Evolutionary conservation across 2,329 filamentous ascomycete genomes (phyloP).

Genomic region (Amauroascus niger): DNA sequence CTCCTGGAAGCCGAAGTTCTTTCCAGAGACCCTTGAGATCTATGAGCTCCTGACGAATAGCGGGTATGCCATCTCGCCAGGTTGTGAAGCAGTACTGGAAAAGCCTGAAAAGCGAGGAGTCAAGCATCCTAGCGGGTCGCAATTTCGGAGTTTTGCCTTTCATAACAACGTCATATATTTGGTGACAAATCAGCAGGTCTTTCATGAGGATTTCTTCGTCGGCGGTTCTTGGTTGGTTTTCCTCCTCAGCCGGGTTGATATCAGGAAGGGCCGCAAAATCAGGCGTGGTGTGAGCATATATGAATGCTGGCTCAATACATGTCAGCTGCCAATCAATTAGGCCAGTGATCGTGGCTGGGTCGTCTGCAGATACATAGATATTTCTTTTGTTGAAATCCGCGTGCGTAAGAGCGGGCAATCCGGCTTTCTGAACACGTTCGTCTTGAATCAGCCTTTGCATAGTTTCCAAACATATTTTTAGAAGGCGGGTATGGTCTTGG

Average conservation of each 20-base stretch:
- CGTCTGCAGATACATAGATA: slow-evolving; percentile 26
- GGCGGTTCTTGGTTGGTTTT: slow-evolving; percentile 8
- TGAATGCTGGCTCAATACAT: slow-evolving; percentile 27
- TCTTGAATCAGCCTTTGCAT: slow-evolving; percentile 21
- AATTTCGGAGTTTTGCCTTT: slow-evolving; percentile 22
- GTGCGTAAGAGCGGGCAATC: slow-evolving; percentile 22
- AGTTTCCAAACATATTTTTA: slow-evolving; percentile 18
- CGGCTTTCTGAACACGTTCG: slow-evolving; percentile 19
- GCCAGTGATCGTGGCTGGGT: slow-evolving; percentile 25
- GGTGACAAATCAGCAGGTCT: slow-evolving; percentile 24
- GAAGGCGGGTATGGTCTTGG: slow-evolving; percentile 12
- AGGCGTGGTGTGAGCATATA: slow-evolving; percentile 23
- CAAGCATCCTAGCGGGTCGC: slow-evolving; percentile 21
- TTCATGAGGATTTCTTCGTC: slow-evolving; percentile 18
- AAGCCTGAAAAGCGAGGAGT: slow-evolving; percentile 24
- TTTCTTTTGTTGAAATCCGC: slow-evolving; percentile 29
- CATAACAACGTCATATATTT: slow-evolving; percentile 26
- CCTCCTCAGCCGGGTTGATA: slow-evolving; percentile 15
- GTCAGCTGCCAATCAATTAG: slow-evolving; percentile 31
- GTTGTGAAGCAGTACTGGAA: slow-evolving; percentile 27
- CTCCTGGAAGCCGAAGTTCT: slow-evolving; percentile 21
- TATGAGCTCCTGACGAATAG: slow-evolving; percentile 27
- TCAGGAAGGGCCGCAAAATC: slow-evolving; percentile 25
- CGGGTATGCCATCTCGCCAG: slow-evolving; percentile 23
- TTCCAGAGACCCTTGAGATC: slow-evolving; percentile 24